phyloP scores from a whole-genome alignment of 345 rosid species.

The Eucalyptus dawsonii region DNA sequence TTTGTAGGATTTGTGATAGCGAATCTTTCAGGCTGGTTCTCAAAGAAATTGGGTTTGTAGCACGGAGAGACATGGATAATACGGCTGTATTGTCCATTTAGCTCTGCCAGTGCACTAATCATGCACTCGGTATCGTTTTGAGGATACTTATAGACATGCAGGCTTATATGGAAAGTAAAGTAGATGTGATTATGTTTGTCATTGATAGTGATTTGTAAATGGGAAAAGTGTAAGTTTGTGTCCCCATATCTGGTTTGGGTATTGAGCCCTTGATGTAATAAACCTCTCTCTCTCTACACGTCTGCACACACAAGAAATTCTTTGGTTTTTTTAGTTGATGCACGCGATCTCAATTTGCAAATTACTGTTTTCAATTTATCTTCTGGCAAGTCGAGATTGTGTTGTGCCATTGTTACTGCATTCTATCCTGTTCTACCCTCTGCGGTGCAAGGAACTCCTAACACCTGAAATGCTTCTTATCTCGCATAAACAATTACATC shows the following conservation, averaged over 20 bases:
- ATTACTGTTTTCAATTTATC: neutral
- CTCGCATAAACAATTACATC: neutral
- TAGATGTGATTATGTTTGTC: neutral
- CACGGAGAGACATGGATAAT: neutral
- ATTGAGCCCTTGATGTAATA: neutral
- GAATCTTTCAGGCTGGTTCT: constrained; percentile 59
- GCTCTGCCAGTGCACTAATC: neutral
- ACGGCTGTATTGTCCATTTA: neutral
- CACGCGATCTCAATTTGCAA: neutral
- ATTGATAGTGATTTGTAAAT: neutral
- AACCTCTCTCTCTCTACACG: neutral
- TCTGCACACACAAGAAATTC: neutral
- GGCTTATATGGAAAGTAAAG: neutral
- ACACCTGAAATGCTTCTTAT: neutral
- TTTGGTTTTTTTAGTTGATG: neutral
- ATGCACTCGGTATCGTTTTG: neutral
- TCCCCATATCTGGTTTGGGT: neutral
- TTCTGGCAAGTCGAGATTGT: neutral
- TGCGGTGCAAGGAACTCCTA: neutral
- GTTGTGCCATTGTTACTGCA: neutral
- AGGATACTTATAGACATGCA: neutral
- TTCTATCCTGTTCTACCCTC: neutral
- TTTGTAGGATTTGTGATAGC: constrained; percentile 93
- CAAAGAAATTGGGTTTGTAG: constrained; percentile 75
- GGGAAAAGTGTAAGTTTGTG: neutral